A percentile compares a stretch with the other conserved stretches of the same genome.
Evolutionary conservation across 306 rosid genomes (phyloP).

Genomic region (Lathyrus sativus): DNA sequence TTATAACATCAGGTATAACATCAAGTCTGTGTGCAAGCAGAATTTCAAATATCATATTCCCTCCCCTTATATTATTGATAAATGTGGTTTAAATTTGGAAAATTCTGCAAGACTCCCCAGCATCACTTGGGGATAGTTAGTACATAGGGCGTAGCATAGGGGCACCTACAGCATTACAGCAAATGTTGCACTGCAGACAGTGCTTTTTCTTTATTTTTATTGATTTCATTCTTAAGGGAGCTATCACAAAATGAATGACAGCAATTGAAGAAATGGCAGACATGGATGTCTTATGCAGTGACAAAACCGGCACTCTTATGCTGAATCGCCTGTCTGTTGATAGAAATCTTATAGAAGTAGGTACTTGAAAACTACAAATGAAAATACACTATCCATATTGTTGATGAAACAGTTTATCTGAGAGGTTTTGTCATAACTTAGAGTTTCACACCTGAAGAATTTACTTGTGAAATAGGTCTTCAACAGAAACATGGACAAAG

Average conservation of each 20-base stretch:
- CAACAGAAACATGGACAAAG: conserved; percentile 67
- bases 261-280: conserved; percentile 98
- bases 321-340: conserved; percentile 83
- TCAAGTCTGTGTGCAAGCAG: too few relatives aligned
- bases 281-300: conserved; percentile 92
- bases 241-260: conserved; percentile 90
- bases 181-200: conserved; percentile 31
- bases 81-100: conserved; percentile 1
- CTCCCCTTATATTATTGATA: conserved; percentile 10
- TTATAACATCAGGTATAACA: too few relatives aligned
- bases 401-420: too few relatives aligned
- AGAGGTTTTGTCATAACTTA: too few relatives aligned
- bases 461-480: too few relatives aligned
- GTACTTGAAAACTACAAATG: conserved; percentile 37
- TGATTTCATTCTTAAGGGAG: conserved; percentile 60
- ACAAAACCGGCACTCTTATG: conserved; percentile 90
- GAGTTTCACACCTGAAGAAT: too few relatives aligned
- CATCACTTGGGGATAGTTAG: too few relatives aligned
- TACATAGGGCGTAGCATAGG: neutral
- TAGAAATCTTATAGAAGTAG: conserved; percentile 75
- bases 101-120: neutral
- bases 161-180: neutral
- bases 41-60: neutral
- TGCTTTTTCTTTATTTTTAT: conserved; percentile 13
- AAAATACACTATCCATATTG: too few relatives aligned